A percentile compares a stretch with the other conserved stretches of the same genome.
These are phyloP conservation scores for Syzygium oleosum DNA, from an alignment of 345 rosid species.

Conservation along the genomic window DNA sequence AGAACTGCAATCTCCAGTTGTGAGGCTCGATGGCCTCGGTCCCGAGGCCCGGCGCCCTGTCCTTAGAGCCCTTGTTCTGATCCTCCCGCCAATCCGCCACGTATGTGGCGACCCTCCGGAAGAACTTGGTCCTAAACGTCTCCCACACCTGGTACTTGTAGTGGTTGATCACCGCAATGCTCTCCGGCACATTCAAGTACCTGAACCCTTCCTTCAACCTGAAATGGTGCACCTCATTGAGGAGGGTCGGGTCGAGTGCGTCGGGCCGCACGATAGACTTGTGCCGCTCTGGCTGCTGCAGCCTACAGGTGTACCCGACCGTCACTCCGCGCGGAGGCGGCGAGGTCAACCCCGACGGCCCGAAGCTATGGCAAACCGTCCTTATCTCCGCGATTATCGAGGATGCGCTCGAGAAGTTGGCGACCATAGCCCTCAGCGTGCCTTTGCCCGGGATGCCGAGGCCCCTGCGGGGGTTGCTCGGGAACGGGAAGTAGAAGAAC, in stretches of 20 bases:
- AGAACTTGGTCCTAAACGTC: conserved; percentile 78
- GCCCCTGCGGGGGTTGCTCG: conserved; percentile 16
- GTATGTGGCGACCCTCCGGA: conserved; percentile 87
- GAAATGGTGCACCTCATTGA: conserved; percentile 91
- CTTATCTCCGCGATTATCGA: conserved; percentile 53
- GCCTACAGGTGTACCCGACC: conserved; percentile 84
- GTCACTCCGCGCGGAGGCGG: conserved; percentile 76
- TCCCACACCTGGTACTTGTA: conserved; percentile 99
- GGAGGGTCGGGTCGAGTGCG: conserved; percentile 49
- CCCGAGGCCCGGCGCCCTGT: conserved; percentile 91
- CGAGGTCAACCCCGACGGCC: conserved; percentile 78
- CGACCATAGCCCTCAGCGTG: conserved; percentile 46
- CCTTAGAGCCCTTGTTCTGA: conserved; percentile 85
- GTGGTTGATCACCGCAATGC: conserved; percentile 65
- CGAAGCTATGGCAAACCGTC: conserved; percentile 84
- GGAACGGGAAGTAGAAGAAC: conserved; percentile 66
- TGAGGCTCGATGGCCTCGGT: conserved; percentile 81
- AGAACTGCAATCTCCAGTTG: conserved; percentile 72
- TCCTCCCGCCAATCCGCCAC: conserved; percentile 93
- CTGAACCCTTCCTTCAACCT: conserved; percentile 45
- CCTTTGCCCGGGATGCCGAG: conserved; percentile 36
- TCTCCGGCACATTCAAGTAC: conserved; percentile 59
- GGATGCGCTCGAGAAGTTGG: conserved; percentile 58
- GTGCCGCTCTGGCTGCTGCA: conserved; percentile 78
- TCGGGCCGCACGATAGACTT: conserved; percentile 74